These are phyloP conservation scores for Claviceps citrina DNA, from an alignment of 2,329 filamentous ascomycete species.

Conservation along the genomic window DNA sequence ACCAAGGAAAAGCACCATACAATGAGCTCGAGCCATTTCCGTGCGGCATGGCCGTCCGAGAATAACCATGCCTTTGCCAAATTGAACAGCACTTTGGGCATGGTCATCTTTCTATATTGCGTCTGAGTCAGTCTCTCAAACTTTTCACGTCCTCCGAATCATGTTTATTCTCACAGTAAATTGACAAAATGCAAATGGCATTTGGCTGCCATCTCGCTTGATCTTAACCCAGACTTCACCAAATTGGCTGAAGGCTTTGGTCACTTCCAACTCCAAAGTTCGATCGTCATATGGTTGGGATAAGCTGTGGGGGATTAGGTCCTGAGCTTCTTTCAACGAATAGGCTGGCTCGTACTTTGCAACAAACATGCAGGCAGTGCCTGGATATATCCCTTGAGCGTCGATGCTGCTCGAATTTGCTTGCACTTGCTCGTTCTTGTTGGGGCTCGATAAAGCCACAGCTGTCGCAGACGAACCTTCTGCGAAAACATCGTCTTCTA, in stretches of 20 bases:
- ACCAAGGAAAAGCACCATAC: conserved; percentile 36
- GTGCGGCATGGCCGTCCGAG: conserved; percentile 42
- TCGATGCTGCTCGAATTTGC: conserved; percentile 19
- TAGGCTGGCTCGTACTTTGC: conserved; percentile 40
- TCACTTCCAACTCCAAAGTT: conserved; percentile 37
- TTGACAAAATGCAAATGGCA: conserved; percentile 51
- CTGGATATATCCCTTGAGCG: conserved; percentile 36
- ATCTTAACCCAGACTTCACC: conserved; percentile 49
- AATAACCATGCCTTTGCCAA: conserved; percentile 33
- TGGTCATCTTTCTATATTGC: conserved; percentile 28
- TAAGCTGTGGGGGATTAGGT: conserved; percentile 26
- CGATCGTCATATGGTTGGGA: conserved; percentile 33
- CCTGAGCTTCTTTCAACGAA: not conserved
- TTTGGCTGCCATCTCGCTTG: conserved; percentile 37
- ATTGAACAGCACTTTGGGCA: conserved; percentile 31
- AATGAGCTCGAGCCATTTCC: conserved; percentile 43
- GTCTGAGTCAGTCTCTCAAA: not conserved
- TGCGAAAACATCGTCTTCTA: conserved; percentile 10
- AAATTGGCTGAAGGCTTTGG: conserved; percentile 34
- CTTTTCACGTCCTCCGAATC: not conserved
- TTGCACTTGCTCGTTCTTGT: conserved; percentile 1
- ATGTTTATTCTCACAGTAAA: conserved; percentile 35
- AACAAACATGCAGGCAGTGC: conserved; percentile 46
- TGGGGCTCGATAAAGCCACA: not conserved
- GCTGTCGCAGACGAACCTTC: conserved; percentile 1